A percentile compares a stretch with the other conserved stretches of the same genome.
These are phyloP conservation scores for Penicillium sp. DNA, from an alignment of 2,329 filamentous ascomycete genomes.

Conservation along the genomic window DNA sequence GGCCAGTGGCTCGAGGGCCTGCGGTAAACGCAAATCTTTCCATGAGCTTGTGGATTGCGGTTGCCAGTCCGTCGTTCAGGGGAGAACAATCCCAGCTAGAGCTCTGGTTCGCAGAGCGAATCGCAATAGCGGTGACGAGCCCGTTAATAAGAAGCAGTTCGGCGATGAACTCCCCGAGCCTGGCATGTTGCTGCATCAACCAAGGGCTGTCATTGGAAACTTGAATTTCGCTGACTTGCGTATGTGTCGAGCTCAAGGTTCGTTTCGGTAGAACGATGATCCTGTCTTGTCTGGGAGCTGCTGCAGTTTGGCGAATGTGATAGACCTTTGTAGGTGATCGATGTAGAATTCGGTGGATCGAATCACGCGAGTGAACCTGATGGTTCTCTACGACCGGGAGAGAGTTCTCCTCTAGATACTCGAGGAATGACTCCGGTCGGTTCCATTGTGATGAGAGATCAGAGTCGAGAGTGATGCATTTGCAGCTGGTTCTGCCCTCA, in stretches of 20 bases:
- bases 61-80: conserved; percentile 57
- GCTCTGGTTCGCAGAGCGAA: conserved; percentile 67
- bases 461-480: conserved; percentile 67
- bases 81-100: conserved; percentile 69
- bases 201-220: conserved; percentile 63
- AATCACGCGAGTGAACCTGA: conserved; percentile 58
- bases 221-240: conserved; percentile 59
- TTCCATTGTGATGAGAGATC: conserved; percentile 63
- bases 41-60: conserved; percentile 70
- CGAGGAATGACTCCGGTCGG: conserved; percentile 69
- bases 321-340: conserved; percentile 55
- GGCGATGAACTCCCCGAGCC: conserved; percentile 71
- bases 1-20: conserved; percentile 65
- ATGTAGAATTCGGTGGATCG: conserved; percentile 60
- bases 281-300: conserved; percentile 61
- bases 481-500: conserved; percentile 62
- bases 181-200: conserved; percentile 72
- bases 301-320: conserved; percentile 61
- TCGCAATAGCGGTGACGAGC: conserved; percentile 67
- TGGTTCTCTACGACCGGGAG: conserved; percentile 60
- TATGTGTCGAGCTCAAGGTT: conserved; percentile 58
- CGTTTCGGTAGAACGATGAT: conserved; percentile 63
- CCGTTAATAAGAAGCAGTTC: conserved; percentile 72
- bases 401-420: conserved; percentile 59
- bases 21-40: conserved; percentile 58